A percentile compares a stretch with the other conserved stretches of the same genome.
Evolutionary conservation across 257 asterid species (phyloP).

Genomic region (Leptodermis oblonga): DNA sequence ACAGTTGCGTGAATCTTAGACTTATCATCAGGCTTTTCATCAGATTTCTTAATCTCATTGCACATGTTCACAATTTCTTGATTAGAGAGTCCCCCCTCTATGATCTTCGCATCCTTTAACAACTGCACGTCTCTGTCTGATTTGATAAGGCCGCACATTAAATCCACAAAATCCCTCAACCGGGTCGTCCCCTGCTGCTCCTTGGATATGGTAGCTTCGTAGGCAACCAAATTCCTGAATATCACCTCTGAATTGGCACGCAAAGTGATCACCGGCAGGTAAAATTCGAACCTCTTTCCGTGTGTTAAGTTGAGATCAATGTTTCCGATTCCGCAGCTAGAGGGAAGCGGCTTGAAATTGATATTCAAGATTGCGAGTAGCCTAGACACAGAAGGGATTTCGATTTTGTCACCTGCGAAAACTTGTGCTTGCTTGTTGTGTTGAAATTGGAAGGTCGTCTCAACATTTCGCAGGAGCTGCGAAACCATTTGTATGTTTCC

Average conservation of each 20-base stretch:
- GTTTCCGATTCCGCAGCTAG: neutral
- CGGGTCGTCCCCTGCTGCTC: neutral
- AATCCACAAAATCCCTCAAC: constrained; percentile 6
- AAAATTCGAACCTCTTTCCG: neutral
- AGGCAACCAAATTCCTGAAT: constrained; percentile 12
- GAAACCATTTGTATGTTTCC: neutral
- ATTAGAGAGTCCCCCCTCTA: neutral
- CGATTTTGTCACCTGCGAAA: no score
- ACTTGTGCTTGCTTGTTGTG: neutral
- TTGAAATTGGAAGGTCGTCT: neutral
- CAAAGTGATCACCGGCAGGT: constrained; percentile 7
- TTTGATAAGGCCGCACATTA: no score
- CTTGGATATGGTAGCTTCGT: constrained; percentile 2
- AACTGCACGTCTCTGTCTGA: neutral
- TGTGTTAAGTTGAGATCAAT: neutral
- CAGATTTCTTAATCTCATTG: constrained; percentile 2
- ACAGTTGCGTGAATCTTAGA: neutral
- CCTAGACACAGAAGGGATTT: no score
- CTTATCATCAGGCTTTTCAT: neutral
- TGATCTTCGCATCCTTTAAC: neutral
- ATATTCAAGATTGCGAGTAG: neutral
- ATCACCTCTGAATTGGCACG: constrained; percentile 13
- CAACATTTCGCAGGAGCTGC: neutral
- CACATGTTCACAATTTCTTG: neutral
- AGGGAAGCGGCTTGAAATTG: neutral